Conservation (phyloP, 2,329 filamentous ascomycete genomes). For the Tothia fuscella region DNA sequence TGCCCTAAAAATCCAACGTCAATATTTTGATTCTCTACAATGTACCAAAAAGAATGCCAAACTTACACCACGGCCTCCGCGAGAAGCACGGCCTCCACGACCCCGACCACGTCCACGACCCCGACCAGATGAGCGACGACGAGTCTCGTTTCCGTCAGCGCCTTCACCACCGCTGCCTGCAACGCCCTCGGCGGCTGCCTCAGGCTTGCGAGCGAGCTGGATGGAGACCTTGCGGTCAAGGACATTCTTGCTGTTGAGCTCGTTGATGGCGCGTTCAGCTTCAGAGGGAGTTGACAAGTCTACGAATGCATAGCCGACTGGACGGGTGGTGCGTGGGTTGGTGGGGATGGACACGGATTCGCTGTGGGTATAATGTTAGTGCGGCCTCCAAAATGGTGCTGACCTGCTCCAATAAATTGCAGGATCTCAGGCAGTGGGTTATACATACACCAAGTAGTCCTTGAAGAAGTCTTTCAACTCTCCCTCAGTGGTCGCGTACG, state of each 20-base stretch:
- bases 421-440: conserved; percentile 11
- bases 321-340: conserved; percentile 97
- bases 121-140: conserved; percentile 42
- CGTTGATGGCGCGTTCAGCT: conserved; percentile 87
- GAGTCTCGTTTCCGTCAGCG: conserved; percentile 52
- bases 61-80: conserved; percentile 58
- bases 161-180: conserved; percentile 62
- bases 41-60: conserved; percentile 32
- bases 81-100: conserved; percentile 47
- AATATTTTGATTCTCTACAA: not conserved
- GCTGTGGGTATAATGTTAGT: conserved; percentile 39
- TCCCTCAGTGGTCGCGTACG: conserved; percentile 99
- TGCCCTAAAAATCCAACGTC: conserved; percentile 17
- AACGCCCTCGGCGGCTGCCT: conserved; percentile 71
- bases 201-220: conserved; percentile 94
- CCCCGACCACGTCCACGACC: conserved; percentile 46
- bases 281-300: conserved; percentile 90
- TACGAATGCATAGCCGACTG: conserved; percentile 97
- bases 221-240: conserved; percentile 98
- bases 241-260: conserved; percentile 95
- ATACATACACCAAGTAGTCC: conserved; percentile 93
- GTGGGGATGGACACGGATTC: conserved; percentile 98
- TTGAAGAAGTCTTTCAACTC: conserved; percentile 99
- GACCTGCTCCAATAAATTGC: no score
- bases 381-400: no score